A percentile compares a stretch with the other conserved stretches of the same genome.
Conservation (phyloP, 2,329 filamentous ascomycete species). For the Chrysosporium queenslandicum region DNA sequence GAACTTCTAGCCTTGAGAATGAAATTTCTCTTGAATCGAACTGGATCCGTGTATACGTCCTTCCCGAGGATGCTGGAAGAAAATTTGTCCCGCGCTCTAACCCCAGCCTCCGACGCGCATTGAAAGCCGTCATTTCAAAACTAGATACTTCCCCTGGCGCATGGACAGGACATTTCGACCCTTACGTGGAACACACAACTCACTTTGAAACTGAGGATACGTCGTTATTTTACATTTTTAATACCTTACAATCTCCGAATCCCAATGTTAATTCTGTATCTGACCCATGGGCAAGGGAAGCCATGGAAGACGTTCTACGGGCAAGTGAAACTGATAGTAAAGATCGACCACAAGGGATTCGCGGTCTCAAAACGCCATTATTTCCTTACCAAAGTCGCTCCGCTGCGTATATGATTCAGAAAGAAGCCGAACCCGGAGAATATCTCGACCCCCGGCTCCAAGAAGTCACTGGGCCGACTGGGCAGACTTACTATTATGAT, state of each 20-base stretch:
- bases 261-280: conserved; percentile 25
- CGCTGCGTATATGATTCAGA: conserved; percentile 72
- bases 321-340: too few relatives aligned
- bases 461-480: conserved; percentile 49
- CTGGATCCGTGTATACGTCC: conserved; percentile 30
- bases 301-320: conserved; percentile 31
- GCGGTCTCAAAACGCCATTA: conserved; percentile 47
- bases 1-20: conserved; percentile 20
- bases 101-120: conserved; percentile 25
- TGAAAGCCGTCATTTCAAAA: conserved; percentile 33
- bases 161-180: conserved; percentile 30
- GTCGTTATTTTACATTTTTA: conserved; percentile 43
- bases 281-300: conserved; percentile 26
- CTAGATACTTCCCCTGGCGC: conserved; percentile 32
- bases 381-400: conserved; percentile 74
- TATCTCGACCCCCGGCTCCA: conserved; percentile 66
- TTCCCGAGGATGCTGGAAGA: conserved; percentile 34
- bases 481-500: conserved; percentile 59
- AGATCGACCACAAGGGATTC: conserved; percentile 17
- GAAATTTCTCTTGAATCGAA: conserved; percentile 15
- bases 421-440: conserved; percentile 56
- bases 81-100: conserved; percentile 28
- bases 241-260: conserved; percentile 37
- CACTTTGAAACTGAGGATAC: conserved; percentile 28
- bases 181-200: conserved; percentile 1